These are phyloP conservation scores for Spathaspora passalidarum DNA, from an alignment of 805 yeast genomes.

Conservation along the genomic window DNA sequence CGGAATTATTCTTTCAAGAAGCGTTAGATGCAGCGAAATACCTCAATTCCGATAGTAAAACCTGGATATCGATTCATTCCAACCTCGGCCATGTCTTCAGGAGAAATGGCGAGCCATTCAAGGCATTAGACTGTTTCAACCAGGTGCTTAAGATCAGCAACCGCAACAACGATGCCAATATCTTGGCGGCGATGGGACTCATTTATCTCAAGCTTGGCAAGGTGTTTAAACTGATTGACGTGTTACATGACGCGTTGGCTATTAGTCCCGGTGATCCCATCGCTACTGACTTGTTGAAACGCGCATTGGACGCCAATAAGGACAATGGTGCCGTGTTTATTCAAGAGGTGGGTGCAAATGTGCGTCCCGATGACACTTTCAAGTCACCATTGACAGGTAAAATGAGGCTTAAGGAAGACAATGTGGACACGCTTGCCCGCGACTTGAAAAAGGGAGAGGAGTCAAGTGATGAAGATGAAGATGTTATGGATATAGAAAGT, in stretches of 20 bases:
- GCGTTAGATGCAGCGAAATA: conserved; percentile 69
- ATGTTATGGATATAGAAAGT: conserved; percentile 58
- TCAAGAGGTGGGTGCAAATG: conserved; percentile 8
- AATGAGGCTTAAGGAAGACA: conserved; percentile 1
- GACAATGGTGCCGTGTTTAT: conserved; percentile 3
- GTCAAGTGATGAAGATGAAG: conserved; percentile 52
- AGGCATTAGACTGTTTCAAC: conserved; percentile 72
- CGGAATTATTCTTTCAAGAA: conserved; percentile 66
- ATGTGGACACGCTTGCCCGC: conserved; percentile 27
- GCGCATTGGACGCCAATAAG: conserved; percentile 68
- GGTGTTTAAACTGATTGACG: conserved; percentile 63
- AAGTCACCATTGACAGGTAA: neutral
- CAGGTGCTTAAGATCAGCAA: conserved; percentile 69
- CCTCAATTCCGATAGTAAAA: conserved; percentile 73
- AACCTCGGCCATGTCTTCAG: conserved; percentile 89
- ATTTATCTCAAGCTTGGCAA: conserved; percentile 71
- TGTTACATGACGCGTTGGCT: conserved; percentile 78
- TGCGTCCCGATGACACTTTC: conserved; percentile 12
- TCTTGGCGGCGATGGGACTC: conserved; percentile 81
- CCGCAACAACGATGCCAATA: conserved; percentile 58
- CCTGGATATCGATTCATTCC: conserved; percentile 81
- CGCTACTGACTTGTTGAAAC: conserved; percentile 73
- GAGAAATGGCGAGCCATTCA: conserved; percentile 54
- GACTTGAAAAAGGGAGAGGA: conserved; percentile 44
- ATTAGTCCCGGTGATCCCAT: conserved; percentile 78